These are phyloP conservation scores for Pseudocercospora cruenta DNA, from an alignment of 2,329 filamentous ascomycete genomes.

Conservation along the genomic window DNA sequence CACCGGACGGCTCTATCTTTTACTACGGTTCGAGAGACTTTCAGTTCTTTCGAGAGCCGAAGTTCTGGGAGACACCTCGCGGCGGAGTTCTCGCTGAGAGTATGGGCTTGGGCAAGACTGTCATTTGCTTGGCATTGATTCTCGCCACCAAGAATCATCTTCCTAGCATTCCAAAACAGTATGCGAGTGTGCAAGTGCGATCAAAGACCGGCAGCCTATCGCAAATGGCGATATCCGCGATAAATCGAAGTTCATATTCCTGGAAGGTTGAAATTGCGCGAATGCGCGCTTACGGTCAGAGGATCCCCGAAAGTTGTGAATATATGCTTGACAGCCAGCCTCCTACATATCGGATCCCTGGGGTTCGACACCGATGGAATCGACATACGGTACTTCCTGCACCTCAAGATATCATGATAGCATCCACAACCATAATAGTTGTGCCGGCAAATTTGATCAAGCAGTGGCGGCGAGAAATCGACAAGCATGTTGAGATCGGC, in stretches of 20 bases:
- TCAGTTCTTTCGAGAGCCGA: constrained; percentile 65
- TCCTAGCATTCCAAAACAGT: constrained; percentile 66
- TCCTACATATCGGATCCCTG: constrained; percentile 47
- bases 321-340: constrained; percentile 50
- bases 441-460: constrained; percentile 81
- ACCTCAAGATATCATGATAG: constrained; percentile 63
- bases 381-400: constrained; percentile 46
- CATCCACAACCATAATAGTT: constrained; percentile 72
- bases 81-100: constrained; percentile 82
- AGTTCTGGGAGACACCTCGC: constrained; percentile 71
- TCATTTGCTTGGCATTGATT: constrained; percentile 76
- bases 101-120: constrained; percentile 82
- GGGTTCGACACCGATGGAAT: constrained; percentile 45
- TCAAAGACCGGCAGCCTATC: constrained; percentile 63
- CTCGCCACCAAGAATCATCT: constrained; percentile 73
- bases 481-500: constrained; percentile 67
- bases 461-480: constrained; percentile 83
- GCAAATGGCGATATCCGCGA: constrained; percentile 74
- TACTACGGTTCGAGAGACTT: constrained; percentile 71
- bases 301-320: constrained; percentile 53
- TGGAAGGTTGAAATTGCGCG: constrained; percentile 69
- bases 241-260: constrained; percentile 68
- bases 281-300: constrained; percentile 55
- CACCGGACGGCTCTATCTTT: constrained; percentile 66
- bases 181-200: constrained; percentile 51